Conservation (phyloP, 2,329 filamentous ascomycete genomes). For the Neoarthrinium moseri region DNA sequence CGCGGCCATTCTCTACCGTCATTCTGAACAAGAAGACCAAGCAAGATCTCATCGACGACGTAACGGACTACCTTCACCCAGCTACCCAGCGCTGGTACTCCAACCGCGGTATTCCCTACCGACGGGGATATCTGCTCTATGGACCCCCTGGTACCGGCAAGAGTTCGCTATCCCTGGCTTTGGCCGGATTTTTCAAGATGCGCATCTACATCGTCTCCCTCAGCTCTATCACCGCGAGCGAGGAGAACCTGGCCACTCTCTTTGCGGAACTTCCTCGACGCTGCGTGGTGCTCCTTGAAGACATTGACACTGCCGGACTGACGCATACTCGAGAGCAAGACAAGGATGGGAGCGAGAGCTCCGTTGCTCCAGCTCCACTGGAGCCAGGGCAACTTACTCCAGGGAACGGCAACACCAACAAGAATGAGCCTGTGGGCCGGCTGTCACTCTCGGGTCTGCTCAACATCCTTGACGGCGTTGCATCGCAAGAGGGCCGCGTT, state of each 20-base stretch:
- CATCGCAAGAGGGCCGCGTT: constrained; percentile 61
- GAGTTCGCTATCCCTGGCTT: constrained; percentile 67
- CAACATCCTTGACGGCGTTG: constrained; percentile 77
- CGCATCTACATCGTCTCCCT: constrained; percentile 72
- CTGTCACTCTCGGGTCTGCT: constrained; percentile 75
- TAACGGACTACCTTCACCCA: constrained; percentile 62
- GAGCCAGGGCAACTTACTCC: constrained; percentile 31
- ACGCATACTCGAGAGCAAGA: constrained; percentile 54
- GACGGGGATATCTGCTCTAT: constrained; percentile 78
- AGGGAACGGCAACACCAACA: constrained; percentile 23
- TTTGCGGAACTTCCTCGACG: constrained; percentile 67
- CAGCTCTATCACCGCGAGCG: constrained; percentile 60
- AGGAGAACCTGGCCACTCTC: constrained; percentile 62
- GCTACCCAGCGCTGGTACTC: constrained; percentile 74
- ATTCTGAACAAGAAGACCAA: constrained; percentile 63
- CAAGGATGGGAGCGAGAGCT: constrained; percentile 14
- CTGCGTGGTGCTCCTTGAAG: constrained; percentile 73
- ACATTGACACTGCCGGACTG: constrained; percentile 72
- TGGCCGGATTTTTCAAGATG: constrained; percentile 69
- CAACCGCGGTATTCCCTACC: constrained; percentile 80
- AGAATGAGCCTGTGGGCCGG: constrained; percentile 22
- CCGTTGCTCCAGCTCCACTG: constrained; percentile 21
- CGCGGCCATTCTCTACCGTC: constrained; percentile 63
- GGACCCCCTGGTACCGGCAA: constrained; percentile 82
- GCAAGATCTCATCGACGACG: constrained; percentile 57